Conservation (phyloP, 208 protist species). For the Trichomonas vaginalis region DNA sequence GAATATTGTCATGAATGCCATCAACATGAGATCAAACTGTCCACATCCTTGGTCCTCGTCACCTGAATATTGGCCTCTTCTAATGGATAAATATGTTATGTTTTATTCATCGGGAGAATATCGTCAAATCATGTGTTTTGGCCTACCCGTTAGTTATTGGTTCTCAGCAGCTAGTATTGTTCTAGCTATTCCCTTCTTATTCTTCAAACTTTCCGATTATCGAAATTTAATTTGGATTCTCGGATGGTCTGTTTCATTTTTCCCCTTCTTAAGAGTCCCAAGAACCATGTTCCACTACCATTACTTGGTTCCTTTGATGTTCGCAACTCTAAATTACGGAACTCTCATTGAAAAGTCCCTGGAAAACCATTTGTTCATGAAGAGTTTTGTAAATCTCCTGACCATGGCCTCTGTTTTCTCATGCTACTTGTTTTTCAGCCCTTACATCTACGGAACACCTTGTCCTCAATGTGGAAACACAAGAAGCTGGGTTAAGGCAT, state of each 20-base stretch:
- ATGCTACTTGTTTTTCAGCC: neutral
- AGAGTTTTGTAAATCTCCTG: neutral
- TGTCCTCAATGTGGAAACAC: neutral
- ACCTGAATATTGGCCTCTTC: neutral
- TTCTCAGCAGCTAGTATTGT: neutral
- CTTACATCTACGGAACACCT: neutral
- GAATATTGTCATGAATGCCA: neutral
- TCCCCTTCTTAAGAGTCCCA: neutral
- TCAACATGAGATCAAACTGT: neutral
- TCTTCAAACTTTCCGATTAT: neutral
- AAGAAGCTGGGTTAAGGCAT: neutral
- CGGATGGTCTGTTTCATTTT: neutral
- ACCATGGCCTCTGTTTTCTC: neutral
- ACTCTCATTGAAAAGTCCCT: neutral
- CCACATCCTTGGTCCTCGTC: neutral
- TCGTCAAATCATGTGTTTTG: neutral
- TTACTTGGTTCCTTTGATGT: neutral
- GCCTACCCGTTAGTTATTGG: neutral
- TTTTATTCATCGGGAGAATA: neutral
- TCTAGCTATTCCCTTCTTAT: neutral
- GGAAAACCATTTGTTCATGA: too few species aligned
- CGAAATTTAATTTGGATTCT: neutral
- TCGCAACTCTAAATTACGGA: neutral
- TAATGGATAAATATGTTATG: neutral
- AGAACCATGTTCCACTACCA: slow-evolving; percentile 14